phyloP scores from a whole-genome alignment of 1,284 basidiomycete genomes.

The Puccinia horiana region DNA sequence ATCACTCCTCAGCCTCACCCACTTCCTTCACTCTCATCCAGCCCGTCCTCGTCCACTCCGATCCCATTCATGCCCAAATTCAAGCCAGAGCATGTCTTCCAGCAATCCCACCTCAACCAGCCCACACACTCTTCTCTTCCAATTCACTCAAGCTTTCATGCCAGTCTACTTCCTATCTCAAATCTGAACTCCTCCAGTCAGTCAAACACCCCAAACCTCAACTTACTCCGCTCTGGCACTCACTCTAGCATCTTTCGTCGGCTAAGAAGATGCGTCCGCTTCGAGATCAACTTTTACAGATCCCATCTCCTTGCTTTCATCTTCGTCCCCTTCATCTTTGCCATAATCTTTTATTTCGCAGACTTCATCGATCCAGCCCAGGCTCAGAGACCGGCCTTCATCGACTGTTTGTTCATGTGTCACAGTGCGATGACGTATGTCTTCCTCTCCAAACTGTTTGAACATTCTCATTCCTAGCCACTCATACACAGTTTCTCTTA shows the following conservation, averaged over 20 bases:
- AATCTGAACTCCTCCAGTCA: background rate
- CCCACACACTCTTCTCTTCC: background rate
- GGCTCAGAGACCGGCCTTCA: slow-evolving; percentile 53
- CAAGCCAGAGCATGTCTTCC: too few species aligned
- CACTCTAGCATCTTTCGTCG: background rate
- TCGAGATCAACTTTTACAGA: slow-evolving; percentile 41
- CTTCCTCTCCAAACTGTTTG: background rate
- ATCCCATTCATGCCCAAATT: too few species aligned
- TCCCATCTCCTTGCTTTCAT: slow-evolving; percentile 40
- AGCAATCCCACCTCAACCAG: background rate
- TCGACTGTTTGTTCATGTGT: slow-evolving; percentile 57
- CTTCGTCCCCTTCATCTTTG: slow-evolving; percentile 39
- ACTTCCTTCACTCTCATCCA: too few species aligned
- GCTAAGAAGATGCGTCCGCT: slow-evolving; percentile 29
- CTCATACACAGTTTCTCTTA: too few species aligned
- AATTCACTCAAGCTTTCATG: background rate
- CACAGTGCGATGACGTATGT: slow-evolving; percentile 56
- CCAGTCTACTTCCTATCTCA: background rate
- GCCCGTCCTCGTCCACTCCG: too few species aligned
- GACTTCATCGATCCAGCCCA: background rate
- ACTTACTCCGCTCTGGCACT: background rate
- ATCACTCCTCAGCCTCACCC: too few species aligned
- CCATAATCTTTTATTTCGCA: slow-evolving; percentile 19
- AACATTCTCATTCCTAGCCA: too few species aligned
- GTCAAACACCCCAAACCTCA: background rate